These are phyloP conservation scores for Penicillium ochrochloron DNA, from an alignment of 495 filamentous ascomycete genomes.

Conservation along the genomic window DNA sequence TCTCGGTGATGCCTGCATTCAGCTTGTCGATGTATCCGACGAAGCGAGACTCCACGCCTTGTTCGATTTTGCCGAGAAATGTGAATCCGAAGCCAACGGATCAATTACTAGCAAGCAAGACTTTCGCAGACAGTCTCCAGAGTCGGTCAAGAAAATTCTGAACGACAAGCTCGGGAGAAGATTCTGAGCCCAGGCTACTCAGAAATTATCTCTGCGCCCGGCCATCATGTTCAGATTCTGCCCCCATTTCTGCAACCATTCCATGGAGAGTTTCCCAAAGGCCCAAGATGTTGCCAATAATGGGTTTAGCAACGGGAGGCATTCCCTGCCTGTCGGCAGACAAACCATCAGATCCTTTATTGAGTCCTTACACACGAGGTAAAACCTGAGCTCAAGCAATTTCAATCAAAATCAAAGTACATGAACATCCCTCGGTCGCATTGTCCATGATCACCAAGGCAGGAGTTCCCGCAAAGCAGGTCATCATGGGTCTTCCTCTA, in stretches of 20 bases:
- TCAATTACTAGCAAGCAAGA: background rate
- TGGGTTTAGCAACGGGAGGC: no score
- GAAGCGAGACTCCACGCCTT: background rate
- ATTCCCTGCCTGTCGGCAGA: no score
- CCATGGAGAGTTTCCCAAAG: background rate
- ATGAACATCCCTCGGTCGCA: no score
- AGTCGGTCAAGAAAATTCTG: background rate
- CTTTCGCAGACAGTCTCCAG: background rate
- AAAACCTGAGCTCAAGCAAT: no score
- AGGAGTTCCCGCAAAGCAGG: no score
- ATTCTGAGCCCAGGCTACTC: background rate
- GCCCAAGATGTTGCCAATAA: background rate
- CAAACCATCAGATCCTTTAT: no score
- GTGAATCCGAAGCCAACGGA: background rate
- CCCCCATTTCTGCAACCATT: constrained; percentile 3
- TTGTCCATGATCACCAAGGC: no score
- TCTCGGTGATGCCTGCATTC: constrained; percentile 4
- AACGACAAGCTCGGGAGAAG: no score
- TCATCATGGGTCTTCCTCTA: no score
- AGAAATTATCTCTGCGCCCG: background rate
- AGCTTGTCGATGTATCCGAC: constrained; percentile 10
- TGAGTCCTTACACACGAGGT: no score
- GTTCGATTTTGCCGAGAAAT: constrained; percentile 6
- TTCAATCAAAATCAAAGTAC: no score
- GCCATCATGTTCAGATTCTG: constrained; percentile 5